A percentile compares a stretch with the other conserved stretches of the same genome.
Evolutionary conservation across 78 protist genomes (phyloP).

Genomic region (Chrysochromulina tobinii): DNA sequence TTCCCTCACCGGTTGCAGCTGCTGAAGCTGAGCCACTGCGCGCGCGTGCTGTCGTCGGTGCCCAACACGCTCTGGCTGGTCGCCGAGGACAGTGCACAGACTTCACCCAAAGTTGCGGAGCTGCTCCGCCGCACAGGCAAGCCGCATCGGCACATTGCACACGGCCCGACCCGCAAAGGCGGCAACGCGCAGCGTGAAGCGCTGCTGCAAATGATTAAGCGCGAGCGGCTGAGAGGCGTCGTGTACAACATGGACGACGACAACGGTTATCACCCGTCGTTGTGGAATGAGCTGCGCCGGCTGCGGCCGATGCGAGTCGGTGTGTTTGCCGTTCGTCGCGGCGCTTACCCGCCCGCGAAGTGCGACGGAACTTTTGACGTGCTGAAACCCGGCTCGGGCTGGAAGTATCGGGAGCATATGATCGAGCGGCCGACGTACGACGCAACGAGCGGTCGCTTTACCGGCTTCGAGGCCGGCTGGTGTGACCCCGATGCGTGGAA

Average conservation of each 20-base stretch:
- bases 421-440: not conserved
- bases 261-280: not conserved
- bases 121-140: not conserved
- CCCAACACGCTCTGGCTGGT: not conserved
- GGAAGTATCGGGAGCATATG: not conserved
- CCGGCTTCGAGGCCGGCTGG: not conserved
- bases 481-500: not conserved
- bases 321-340: not conserved
- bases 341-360: too few relatives aligned
- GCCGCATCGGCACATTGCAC: not conserved
- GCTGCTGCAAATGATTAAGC: not conserved
- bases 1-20: too few relatives aligned
- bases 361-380: too few relatives aligned
- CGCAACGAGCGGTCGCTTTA: not conserved
- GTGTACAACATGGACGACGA: not conserved
- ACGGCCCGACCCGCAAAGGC: not conserved
- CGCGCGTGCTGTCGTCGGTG: too few relatives aligned
- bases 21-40: too few relatives aligned
- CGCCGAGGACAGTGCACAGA: not conserved
- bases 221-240: not conserved
- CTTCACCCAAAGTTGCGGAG: not conserved
- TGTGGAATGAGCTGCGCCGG: not conserved
- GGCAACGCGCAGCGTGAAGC: not conserved
- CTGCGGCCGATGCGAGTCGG: not conserved
- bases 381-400: too few relatives aligned